Percentiles rank a stretch among this genome's conserved stretches.
phyloP scores from a whole-genome alignment of 176 grass and related monocot species.

The Lolium multiflorum region DNA sequence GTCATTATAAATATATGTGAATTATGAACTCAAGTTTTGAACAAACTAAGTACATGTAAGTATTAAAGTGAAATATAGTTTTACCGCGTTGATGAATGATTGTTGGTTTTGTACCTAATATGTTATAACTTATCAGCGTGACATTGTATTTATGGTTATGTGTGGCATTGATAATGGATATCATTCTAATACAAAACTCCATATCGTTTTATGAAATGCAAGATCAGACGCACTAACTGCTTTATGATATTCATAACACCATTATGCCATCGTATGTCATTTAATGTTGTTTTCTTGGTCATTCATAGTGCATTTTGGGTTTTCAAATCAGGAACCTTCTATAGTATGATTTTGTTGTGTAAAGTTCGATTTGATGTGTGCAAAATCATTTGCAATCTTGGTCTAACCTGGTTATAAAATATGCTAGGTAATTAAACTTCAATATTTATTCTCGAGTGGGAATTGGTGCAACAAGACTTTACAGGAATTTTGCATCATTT shows the following conservation, averaged over 20 bases:
- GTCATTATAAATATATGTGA: too few relatives aligned
- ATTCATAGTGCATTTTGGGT: neutral
- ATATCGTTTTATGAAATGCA: neutral
- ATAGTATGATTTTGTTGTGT: neutral
- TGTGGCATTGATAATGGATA: neutral
- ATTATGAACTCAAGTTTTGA: too few relatives aligned
- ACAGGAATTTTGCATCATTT: too few relatives aligned
- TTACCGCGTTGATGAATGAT: too few relatives aligned
- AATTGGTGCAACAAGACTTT: too few relatives aligned
- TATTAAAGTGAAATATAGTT: too few relatives aligned
- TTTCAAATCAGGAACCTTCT: neutral
- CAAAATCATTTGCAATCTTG: neutral
- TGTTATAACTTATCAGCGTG: neutral
- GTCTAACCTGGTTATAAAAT: too few relatives aligned
- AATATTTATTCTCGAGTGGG: too few relatives aligned
- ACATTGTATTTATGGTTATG: neutral
- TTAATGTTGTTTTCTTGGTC: neutral
- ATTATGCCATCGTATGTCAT: neutral
- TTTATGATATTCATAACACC: neutral
- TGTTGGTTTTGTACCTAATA: too few relatives aligned
- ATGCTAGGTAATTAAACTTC: too few relatives aligned
- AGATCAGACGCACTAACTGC: neutral
- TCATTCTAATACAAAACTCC: neutral
- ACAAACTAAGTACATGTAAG: too few relatives aligned
- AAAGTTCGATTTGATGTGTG: neutral